phyloP scores from a whole-genome alignment of 768 basidiomycete species.

The Suillus ampliporus region DNA sequence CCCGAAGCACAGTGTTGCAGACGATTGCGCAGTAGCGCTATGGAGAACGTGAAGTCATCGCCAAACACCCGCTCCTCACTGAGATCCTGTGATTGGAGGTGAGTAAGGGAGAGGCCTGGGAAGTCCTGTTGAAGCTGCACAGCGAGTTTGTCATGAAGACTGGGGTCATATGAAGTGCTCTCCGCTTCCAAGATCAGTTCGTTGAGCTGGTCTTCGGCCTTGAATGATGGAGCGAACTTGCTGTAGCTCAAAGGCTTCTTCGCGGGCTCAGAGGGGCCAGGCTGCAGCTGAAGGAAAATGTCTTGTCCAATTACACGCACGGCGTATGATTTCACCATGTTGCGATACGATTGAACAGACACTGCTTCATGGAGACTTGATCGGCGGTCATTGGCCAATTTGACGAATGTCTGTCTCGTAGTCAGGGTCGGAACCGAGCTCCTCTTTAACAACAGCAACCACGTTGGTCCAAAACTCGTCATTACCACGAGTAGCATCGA shows the following conservation, averaged over 20 bases:
- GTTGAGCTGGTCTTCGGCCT: conserved; percentile 63
- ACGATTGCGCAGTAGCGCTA: conserved; percentile 60
- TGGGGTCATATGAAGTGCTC: conserved; percentile 73
- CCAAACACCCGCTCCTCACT: conserved; percentile 77
- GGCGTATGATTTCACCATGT: conserved; percentile 74
- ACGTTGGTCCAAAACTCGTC: conserved; percentile 74
- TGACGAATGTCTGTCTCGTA: conserved; percentile 56
- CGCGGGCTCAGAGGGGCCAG: conserved; percentile 39
- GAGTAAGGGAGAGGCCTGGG: conserved; percentile 65
- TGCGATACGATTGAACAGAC: conserved; percentile 68
- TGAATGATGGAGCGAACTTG: conserved; percentile 61
- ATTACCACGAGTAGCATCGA: conserved; percentile 63
- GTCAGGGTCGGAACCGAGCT: conserved; percentile 77
- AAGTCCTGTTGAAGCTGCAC: conserved; percentile 56
- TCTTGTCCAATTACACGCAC: conserved; percentile 78
- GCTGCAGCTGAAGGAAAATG: conserved; percentile 63
- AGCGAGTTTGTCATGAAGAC: conserved; percentile 66
- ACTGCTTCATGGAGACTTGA: conserved; percentile 65
- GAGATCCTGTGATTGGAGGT: conserved; percentile 67
- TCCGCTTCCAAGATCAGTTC: conserved; percentile 75
- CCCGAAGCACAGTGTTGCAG: conserved; percentile 47
- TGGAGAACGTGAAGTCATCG: conserved; percentile 77
- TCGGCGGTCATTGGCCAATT: conserved; percentile 46
- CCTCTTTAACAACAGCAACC: conserved; percentile 63
- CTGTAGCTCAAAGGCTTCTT: conserved; percentile 65